Evolutionary conservation across 1,284 basidiomycete species (phyloP).

Genomic region (Xerocomus nothofagi): DNA sequence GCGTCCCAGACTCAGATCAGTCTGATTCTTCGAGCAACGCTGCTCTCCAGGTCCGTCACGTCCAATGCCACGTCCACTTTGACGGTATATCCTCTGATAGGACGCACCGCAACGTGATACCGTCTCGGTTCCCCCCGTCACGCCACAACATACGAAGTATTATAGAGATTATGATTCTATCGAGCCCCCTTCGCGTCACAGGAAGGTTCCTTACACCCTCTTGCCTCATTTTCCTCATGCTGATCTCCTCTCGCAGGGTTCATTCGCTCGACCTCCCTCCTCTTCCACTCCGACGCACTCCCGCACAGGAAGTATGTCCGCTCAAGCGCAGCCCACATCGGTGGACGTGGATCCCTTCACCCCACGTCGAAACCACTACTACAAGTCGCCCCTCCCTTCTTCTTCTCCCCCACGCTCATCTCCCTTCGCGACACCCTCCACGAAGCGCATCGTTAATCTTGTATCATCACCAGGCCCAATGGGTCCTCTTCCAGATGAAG

Average conservation of each 20-base stretch:
- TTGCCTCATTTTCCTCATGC: constrained; percentile 1
- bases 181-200: constrained; percentile 38
- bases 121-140: constrained; percentile 40
- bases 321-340: constrained; percentile 33
- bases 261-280: constrained; percentile 23
- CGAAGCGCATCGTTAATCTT: constrained; percentile 56
- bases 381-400: constrained; percentile 50
- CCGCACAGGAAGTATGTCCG: constrained; percentile 26
- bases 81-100: constrained; percentile 29
- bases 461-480: constrained; percentile 81
- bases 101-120: constrained; percentile 33
- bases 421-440: constrained; percentile 53
- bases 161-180: constrained; percentile 57
- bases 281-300: constrained; percentile 38
- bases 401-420: constrained; percentile 48
- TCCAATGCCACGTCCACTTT: constrained; percentile 10
- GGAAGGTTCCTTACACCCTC: constrained; percentile 29
- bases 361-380: constrained; percentile 43
- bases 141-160: constrained; percentile 55
- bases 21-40: constrained; percentile 27
- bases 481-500: constrained; percentile 57
- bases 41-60: constrained; percentile 36
- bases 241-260: constrained; percentile 16
- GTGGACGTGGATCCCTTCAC: constrained; percentile 37
- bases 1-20: constrained; percentile 35